Evolutionary conservation across 2,329 filamentous ascomycete genomes (phyloP).

Genomic region (Alternaria infectoria): DNA sequence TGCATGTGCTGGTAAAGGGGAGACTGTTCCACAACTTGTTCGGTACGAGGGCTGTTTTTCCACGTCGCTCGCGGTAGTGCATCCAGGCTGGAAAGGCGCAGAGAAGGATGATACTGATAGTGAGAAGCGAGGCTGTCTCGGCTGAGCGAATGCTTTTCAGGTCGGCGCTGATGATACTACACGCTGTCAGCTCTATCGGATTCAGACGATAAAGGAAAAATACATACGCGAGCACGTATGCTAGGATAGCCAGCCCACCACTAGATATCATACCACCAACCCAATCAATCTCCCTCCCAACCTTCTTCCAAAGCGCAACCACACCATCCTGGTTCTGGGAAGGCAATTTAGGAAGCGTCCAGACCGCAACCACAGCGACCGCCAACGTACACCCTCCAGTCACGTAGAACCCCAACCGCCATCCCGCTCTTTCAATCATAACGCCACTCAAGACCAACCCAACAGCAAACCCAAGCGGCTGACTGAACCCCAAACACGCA

Average conservation of each 20-base stretch:
- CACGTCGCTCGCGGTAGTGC: constrained; percentile 30
- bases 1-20: constrained; percentile 62
- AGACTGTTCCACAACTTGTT: constrained; percentile 61
- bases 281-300: constrained; percentile 38
- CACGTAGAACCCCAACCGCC: constrained; percentile 58
- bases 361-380: constrained; percentile 44
- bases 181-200: constrained; percentile 15
- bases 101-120: constrained; percentile 31
- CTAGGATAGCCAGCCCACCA: constrained; percentile 27
- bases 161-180: constrained; percentile 33
- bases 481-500: constrained; percentile 53
- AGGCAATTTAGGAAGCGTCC: constrained; percentile 30
- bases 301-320: constrained; percentile 10
- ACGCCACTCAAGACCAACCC: constrained; percentile 60
- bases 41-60: constrained; percentile 33
- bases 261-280: constrained; percentile 35
- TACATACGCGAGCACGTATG: constrained; percentile 36
- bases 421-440: constrained; percentile 55
- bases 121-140: constrained; percentile 27
- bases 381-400: constrained; percentile 38
- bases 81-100: constrained; percentile 41
- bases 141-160: constrained; percentile 29
- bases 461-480: constrained; percentile 58
- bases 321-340: background rate
- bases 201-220: too few species aligned